Conservation (phyloP, 768 basidiomycete genomes). For the Tylopilus cervinicoccineus region DNA sequence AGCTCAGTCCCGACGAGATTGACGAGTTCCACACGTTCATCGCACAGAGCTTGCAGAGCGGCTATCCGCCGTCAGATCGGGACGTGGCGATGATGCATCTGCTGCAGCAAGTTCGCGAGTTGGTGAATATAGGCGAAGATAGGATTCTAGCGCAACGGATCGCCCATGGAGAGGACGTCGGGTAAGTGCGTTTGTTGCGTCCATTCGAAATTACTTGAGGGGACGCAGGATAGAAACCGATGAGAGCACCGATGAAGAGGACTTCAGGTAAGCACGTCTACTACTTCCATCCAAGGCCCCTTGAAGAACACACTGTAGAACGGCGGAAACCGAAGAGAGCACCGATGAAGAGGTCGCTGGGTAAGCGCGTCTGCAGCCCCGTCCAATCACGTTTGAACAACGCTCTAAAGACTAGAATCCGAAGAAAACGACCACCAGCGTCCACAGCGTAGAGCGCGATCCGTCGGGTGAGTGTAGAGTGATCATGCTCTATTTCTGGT, state of each 20-base stretch:
- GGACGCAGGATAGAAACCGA: not conserved
- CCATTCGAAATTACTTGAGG: not conserved
- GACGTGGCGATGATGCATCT: too few relatives aligned
- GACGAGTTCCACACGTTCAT: too few relatives aligned
- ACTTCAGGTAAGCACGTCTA: not conserved
- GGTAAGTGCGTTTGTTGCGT: not conserved
- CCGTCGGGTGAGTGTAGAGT: not conserved
- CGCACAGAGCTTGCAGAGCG: too few relatives aligned
- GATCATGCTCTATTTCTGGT: not conserved
- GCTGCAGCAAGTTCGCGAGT: too few relatives aligned
- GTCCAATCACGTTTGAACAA: not conserved
- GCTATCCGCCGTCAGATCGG: too few relatives aligned
- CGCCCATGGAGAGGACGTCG: not conserved
- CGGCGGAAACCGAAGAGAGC: not conserved
- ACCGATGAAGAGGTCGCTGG: not conserved
- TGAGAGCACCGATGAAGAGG: not conserved
- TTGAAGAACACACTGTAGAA: not conserved
- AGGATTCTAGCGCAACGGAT: slow-evolving; percentile 19
- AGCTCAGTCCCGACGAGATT: too few relatives aligned
- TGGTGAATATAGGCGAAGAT: too few relatives aligned
- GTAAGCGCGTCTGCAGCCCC: not conserved
- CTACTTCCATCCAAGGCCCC: not conserved
- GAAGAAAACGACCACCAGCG: not conserved
- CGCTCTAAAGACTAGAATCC: not conserved
- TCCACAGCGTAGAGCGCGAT: not conserved